Evolutionary conservation across 805 yeast species (phyloP), one percentile per base, ranked within the genome.

Genomic region (Candida sakaeoensis): DNA sequence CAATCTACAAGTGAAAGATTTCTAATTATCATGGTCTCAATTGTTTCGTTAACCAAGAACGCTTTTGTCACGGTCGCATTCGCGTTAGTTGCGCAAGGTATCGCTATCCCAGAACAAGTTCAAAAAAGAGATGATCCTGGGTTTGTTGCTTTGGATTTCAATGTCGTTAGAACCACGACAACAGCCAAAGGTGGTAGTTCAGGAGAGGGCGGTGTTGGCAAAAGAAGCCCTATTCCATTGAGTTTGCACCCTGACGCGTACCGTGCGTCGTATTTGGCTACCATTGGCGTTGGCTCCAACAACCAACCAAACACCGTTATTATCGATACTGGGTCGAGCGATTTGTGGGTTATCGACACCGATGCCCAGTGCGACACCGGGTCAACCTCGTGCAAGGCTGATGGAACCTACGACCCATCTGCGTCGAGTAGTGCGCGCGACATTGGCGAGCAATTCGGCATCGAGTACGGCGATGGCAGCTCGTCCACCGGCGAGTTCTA

Each of bases 281-380:
- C n/a, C 13, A 37, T 44, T 31, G 14, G 17, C 14, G 21, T 45
- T 23, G 52, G 52, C 10, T 48, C 54, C 23, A 37, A 47, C 26
- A 35, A 33, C 5, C 50, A 48, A 36, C 51, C 47, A 17, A 42
- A 53, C 25, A 43, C 45, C 8, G 55, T 51, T 13, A 40, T 44
- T 37, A 33, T 57, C 23, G 61, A 57, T 36, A 57, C 60, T 14
- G 61, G 60, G 2, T 51, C 57, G 8, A 49, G 60, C 5, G 61
- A 57, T 32, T 50, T 55, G 23, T 57, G 61, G 61, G 49, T 57
- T 26, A 48, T 55, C 7, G 62, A 50, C 19, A 32, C 50, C 48
- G 13, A 57, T 52, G 40, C 46, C 51, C 24, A 55, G 46, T 23
- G 64, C 48, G 8, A 36, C 49, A 54, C 24, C 14, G 29, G 24